These are phyloP conservation scores for Rhizoclosmatium globosum DNA, from an alignment of 192 early-diverging fungal genomes.

Conservation along the genomic window DNA sequence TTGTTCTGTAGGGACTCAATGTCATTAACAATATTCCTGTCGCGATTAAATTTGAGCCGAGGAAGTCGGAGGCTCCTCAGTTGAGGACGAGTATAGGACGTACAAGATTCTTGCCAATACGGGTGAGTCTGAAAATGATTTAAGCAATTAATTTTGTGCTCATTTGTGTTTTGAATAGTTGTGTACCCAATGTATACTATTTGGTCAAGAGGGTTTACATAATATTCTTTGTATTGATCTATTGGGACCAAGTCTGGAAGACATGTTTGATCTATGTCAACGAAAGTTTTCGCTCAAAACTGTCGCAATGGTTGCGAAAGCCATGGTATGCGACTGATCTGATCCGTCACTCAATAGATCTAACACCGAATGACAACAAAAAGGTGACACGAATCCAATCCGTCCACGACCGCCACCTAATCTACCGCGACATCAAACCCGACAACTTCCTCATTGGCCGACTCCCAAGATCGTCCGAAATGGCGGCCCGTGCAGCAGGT, in stretches of 20 bases:
- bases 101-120: constrained; percentile 90
- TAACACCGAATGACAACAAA: constrained; percentile 4
- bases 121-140: constrained; percentile 27
- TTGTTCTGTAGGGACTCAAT: constrained; percentile 65
- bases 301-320: constrained; percentile 92
- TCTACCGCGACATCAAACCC: constrained; percentile 82
- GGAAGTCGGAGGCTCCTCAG: constrained; percentile 97
- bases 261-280: constrained; percentile 94
- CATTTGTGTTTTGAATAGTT: constrained; percentile 41
- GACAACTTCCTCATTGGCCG: constrained; percentile 92
- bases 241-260: constrained; percentile 93
- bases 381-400: constrained; percentile 82
- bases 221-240: constrained; percentile 95
- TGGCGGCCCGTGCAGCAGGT: constrained; percentile 29
- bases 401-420: constrained; percentile 87
- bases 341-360: background rate
- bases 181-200: constrained; percentile 94
- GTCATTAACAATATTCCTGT: constrained; percentile 90
- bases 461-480: constrained; percentile 32
- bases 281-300: constrained; percentile 92
- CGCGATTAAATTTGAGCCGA: constrained; percentile 98
- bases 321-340: constrained; percentile 76
- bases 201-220: constrained; percentile 96
- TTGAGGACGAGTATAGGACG: constrained; percentile 95
- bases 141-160: background rate